Evolutionary conservation across 2,329 filamentous ascomycete species (phyloP).

Genomic region (Beauveria sp.): DNA sequence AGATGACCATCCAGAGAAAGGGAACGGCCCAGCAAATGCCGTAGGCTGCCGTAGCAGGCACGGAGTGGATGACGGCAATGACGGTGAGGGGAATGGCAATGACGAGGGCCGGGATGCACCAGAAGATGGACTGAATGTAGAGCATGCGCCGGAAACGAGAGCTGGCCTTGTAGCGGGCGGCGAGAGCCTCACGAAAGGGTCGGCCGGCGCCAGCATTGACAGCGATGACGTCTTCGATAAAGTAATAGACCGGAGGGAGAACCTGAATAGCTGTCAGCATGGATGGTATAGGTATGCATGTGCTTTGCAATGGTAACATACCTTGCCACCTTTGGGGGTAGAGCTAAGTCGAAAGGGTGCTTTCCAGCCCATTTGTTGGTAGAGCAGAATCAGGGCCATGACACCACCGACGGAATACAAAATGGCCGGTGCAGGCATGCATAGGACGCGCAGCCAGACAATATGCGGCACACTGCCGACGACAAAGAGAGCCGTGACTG

Average conservation of each 20-base stretch:
- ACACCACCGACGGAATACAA: constrained; percentile 39
- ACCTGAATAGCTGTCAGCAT: constrained; percentile 27
- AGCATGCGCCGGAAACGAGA: constrained; percentile 35
- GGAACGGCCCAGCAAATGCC: constrained; percentile 33
- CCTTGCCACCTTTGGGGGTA: constrained; percentile 45
- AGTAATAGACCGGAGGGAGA: constrained; percentile 53
- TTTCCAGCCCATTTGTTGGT: constrained; percentile 28
- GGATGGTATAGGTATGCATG: background rate
- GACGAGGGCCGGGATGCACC: constrained; percentile 30
- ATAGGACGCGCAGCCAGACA: constrained; percentile 41
- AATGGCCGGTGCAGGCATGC: constrained; percentile 44
- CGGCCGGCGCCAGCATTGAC: constrained; percentile 55
- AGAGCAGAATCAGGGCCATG: constrained; percentile 30
- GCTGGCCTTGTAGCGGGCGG: constrained; percentile 34
- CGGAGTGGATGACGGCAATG: constrained; percentile 25
- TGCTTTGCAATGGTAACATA: constrained; percentile 13
- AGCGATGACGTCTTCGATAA: constrained; percentile 60
- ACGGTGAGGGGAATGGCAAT: constrained; percentile 30
- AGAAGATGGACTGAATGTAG: constrained; percentile 32
- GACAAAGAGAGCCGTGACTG: constrained; percentile 42
- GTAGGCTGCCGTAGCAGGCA: constrained; percentile 29
- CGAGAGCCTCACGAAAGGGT: constrained; percentile 33
- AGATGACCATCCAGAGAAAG: constrained; percentile 28
- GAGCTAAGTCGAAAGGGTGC: constrained; percentile 59
- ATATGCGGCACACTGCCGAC: constrained; percentile 43